Percentiles rank a stretch among this genome's conserved stretches.
These are phyloP conservation scores for Cardamine chenopodiifolia DNA, from an alignment of 345 rosid species.

Conservation along the genomic window DNA sequence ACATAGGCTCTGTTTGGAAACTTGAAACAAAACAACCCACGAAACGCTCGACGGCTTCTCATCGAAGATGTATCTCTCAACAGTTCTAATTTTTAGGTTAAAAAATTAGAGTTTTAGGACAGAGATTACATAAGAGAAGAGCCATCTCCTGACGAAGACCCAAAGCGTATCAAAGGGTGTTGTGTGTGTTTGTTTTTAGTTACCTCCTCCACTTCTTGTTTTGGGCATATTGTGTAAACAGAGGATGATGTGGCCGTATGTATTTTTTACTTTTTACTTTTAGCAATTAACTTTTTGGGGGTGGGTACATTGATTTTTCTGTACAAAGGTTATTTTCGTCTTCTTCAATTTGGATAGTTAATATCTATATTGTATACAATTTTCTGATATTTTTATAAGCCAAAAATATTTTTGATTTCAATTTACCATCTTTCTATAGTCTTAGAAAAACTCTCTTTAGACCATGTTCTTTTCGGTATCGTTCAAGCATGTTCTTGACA, in stretches of 20 bases:
- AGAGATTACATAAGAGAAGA: conserved; percentile 35
- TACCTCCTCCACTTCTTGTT: conserved; percentile 43
- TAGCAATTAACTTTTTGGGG: neutral
- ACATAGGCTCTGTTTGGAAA: conserved; percentile 81
- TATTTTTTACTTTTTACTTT: neutral
- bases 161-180: conserved; percentile 34
- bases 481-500: neutral
- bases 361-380: conserved; percentile 17
- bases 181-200: conserved; percentile 36
- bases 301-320: conserved; percentile 33
- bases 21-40: conserved; percentile 66
- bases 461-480: neutral
- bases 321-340: conserved; percentile 18
- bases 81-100: conserved; percentile 46
- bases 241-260: conserved; percentile 62
- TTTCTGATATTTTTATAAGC: neutral
- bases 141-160: conserved; percentile 70
- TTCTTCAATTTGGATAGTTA: conserved; percentile 17
- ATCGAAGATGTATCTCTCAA: conserved; percentile 74
- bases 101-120: conserved; percentile 36
- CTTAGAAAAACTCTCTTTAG: neutral
- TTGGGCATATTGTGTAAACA: conserved; percentile 56
- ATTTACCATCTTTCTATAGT: neutral
- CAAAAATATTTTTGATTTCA: neutral
- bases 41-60: conserved; percentile 55